phyloP scores from a whole-genome alignment of 108 stramenopile species.

The Stephanodiscus minutulus region DNA sequence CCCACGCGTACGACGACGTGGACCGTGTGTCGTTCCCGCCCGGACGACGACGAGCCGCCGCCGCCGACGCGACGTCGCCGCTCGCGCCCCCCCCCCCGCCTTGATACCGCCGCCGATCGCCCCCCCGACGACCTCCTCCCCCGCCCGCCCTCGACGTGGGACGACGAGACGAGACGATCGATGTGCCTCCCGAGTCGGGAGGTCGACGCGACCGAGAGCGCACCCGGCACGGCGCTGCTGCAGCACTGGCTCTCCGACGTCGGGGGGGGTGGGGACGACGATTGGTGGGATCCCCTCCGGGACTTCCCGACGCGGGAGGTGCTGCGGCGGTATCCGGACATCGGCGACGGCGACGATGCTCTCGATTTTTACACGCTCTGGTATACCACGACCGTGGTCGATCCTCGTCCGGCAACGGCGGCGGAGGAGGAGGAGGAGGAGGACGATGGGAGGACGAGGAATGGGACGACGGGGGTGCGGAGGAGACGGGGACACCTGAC shows the following conservation, averaged over 20 bases:
- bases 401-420: neutral
- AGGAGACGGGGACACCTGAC: conserved; percentile 24
- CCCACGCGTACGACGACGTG: too few species aligned
- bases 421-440: neutral
- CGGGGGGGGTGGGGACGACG: neutral
- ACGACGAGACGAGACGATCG: neutral
- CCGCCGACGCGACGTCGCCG: too few species aligned
- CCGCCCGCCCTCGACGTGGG: neutral
- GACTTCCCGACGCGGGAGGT: conserved; percentile 34
- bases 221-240: conserved; percentile 41
- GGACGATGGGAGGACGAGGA: neutral
- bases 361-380: conserved; percentile 40
- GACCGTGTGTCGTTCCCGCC: too few species aligned
- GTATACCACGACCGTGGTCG: conserved; percentile 26
- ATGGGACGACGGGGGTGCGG: neutral
- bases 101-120: neutral
- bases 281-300: conserved; percentile 26
- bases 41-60: too few species aligned
- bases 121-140: neutral
- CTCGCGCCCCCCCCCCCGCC: too few species aligned
- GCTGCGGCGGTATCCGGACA: conserved; percentile 34
- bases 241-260: conserved; percentile 34
- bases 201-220: neutral
- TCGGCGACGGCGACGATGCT: conserved; percentile 17
- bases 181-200: neutral